These are phyloP conservation scores for Postia placenta DNA, from an alignment of 768 basidiomycete genomes.

Conservation along the genomic window DNA sequence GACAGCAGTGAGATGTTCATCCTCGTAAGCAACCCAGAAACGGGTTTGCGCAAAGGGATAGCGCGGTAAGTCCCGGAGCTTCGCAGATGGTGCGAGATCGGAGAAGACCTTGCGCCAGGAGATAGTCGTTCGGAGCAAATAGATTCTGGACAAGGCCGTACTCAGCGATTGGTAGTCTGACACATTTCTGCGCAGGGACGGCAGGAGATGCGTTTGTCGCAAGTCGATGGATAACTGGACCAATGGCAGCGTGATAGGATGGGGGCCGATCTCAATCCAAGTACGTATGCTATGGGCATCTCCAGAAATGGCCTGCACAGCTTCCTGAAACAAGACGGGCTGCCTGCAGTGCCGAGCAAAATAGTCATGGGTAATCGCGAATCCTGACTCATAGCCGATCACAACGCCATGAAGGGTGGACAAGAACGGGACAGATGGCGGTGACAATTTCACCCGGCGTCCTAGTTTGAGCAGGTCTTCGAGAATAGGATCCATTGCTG, in stretches of 20 bases:
- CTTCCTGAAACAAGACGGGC: constrained; percentile 51
- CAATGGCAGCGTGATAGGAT: constrained; percentile 52
- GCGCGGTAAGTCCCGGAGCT: constrained; percentile 47
- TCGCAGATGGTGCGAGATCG: constrained; percentile 31
- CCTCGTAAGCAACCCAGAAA: constrained; percentile 51
- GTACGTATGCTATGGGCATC: constrained; percentile 27
- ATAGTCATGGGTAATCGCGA: constrained; percentile 44
- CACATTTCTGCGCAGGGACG: constrained; percentile 42
- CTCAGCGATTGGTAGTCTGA: constrained; percentile 41
- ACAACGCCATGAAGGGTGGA: constrained; percentile 55
- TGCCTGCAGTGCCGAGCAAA: constrained; percentile 52
- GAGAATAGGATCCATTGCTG: constrained; percentile 54
- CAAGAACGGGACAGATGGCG: constrained; percentile 54
- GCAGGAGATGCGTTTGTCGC: background rate
- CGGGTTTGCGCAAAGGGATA: constrained; percentile 55
- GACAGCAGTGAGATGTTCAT: constrained; percentile 9
- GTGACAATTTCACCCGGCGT: constrained; percentile 27
- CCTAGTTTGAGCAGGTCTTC: constrained; percentile 41
- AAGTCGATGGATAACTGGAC: constrained; percentile 21
- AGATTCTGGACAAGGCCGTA: constrained; percentile 43
- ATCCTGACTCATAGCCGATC: constrained; percentile 44
- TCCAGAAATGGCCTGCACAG: too few species aligned
- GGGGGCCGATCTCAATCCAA: constrained; percentile 69
- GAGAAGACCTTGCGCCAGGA: constrained; percentile 51
- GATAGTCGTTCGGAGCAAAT: constrained; percentile 33